Percentiles rank a stretch among this genome's conserved stretches.
These are phyloP conservation scores for Erythrophleum ivorense DNA, from an alignment of 331 rosid species.

Conservation along the genomic window DNA sequence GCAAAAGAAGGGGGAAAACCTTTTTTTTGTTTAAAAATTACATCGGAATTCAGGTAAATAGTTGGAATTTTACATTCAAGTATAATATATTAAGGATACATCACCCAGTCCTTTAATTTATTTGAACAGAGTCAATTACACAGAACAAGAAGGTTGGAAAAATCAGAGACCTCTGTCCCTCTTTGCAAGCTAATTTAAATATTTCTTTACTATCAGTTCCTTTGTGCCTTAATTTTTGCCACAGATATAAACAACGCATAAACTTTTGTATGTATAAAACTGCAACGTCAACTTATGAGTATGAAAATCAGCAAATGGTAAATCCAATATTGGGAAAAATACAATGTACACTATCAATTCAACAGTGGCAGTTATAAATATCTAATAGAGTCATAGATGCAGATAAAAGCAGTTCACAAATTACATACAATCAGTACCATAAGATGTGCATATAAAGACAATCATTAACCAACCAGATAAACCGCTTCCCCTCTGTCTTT, in stretches of 20 bases:
- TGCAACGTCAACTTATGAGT: conserved; percentile 16
- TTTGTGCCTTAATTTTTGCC: conserved; percentile 15
- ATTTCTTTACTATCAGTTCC: not conserved
- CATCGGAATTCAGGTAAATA: not conserved
- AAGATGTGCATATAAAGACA: conserved; percentile 27
- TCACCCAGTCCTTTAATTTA: not conserved
- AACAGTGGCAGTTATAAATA: conserved; percentile 32
- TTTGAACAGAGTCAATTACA: not conserved
- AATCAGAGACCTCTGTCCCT: not conserved
- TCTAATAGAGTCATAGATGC: not conserved
- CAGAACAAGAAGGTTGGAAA: not conserved
- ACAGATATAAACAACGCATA: not conserved
- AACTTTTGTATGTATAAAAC: not conserved
- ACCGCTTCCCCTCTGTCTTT: conserved; percentile 77
- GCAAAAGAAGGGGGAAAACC: not conserved
- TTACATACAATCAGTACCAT: conserved; percentile 7
- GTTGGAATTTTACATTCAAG: conserved; percentile 1
- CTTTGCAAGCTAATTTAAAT: conserved; percentile 10
- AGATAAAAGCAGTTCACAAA: conserved; percentile 6
- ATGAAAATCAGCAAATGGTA: conserved; percentile 5
- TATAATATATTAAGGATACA: conserved; percentile 2
- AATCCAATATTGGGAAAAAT: not conserved
- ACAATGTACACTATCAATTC: conserved; percentile 8
- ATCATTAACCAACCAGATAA: conserved; percentile 64
- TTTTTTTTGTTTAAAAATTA: not conserved